Percentiles rank a stretch among this genome's conserved stretches.
These are phyloP conservation scores for Cercophora samala DNA, from an alignment of 495 filamentous ascomycete genomes.

Conservation along the genomic window DNA sequence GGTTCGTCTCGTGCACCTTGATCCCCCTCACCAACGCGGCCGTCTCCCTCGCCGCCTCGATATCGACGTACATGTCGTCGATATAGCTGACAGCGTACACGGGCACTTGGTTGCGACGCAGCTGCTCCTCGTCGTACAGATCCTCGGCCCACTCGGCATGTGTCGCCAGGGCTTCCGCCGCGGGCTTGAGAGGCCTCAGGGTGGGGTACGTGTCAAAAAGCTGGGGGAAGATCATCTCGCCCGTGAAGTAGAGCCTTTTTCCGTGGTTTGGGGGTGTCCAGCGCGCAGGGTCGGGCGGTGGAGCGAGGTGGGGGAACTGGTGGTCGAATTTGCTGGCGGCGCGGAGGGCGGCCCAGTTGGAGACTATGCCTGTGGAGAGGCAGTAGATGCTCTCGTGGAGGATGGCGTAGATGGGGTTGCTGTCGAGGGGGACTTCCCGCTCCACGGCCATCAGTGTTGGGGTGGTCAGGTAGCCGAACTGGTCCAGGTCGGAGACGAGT, in stretches of 20 bases:
- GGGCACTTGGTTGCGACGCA: conserved; percentile 76
- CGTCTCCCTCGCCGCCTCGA: conserved; percentile 66
- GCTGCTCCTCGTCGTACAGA: conserved; percentile 70
- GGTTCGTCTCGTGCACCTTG: conserved; percentile 81
- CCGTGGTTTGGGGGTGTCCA: too few relatives aligned
- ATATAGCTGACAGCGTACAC: conserved; percentile 83
- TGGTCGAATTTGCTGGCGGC: conserved; percentile 4
- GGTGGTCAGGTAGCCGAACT: conserved; percentile 69
- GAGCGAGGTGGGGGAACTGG: too few relatives aligned
- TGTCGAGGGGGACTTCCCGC: conserved; percentile 62
- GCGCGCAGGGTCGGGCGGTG: too few relatives aligned
- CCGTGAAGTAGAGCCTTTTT: conserved; percentile 87
- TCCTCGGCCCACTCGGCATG: conserved; percentile 61
- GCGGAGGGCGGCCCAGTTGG: conserved; percentile 49
- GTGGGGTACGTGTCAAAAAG: conserved; percentile 76
- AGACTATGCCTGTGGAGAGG: conserved; percentile 28
- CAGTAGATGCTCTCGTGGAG: conserved; percentile 86
- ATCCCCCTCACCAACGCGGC: conserved; percentile 70
- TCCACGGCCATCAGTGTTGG: conserved; percentile 67
- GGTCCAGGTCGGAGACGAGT: conserved; percentile 63
- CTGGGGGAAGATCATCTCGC: conserved; percentile 86
- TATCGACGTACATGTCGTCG: conserved; percentile 95
- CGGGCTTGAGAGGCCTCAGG: conserved; percentile 59
- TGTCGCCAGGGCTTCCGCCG: conserved; percentile 66
- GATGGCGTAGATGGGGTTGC: conserved; percentile 75